phyloP scores from a whole-genome alignment of 257 asterid genomes.

The Euphrasia confusa region DNA sequence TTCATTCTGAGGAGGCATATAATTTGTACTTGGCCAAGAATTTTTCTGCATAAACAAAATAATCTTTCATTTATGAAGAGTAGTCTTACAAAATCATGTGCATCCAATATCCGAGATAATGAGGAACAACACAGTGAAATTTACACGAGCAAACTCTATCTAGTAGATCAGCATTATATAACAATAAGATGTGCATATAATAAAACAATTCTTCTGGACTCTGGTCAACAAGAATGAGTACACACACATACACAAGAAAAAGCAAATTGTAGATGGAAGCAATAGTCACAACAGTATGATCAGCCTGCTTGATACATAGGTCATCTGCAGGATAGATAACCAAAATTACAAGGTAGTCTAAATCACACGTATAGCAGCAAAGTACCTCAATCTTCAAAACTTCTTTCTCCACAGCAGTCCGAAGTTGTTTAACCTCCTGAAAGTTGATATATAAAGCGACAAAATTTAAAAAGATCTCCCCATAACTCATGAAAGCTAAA shows the following conservation, averaged over 20 bases:
- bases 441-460: slow-evolving; percentile 14
- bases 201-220: not conserved
- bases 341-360: slow-evolving; percentile 13
- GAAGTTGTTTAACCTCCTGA: slow-evolving; percentile 89
- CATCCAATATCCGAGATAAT: slow-evolving; percentile 9
- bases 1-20: slow-evolving; percentile 39
- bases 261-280: not conserved
- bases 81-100: slow-evolving; percentile 7
- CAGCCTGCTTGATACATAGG: slow-evolving; percentile 11
- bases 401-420: slow-evolving; percentile 57
- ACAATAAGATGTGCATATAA: slow-evolving; percentile 2
- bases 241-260: too few species aligned
- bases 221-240: too few species aligned
- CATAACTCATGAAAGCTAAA: slow-evolving; percentile 9
- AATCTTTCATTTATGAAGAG: slow-evolving; percentile 19
- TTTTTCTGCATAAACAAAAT: slow-evolving; percentile 38
- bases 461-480: not conserved
- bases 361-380: slow-evolving; percentile 19
- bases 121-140: not conserved
- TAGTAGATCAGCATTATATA: slow-evolving; percentile 18
- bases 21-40: slow-evolving; percentile 38
- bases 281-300: not conserved
- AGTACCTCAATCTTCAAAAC: slow-evolving; percentile 70
- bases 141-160: not conserved
- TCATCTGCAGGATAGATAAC: slow-evolving; percentile 14